Percentiles rank a stretch among this genome's conserved stretches.
Evolutionary conservation across 2,329 filamentous ascomycete species (phyloP).

Genomic region (Plenodomus tracheiphilus): DNA sequence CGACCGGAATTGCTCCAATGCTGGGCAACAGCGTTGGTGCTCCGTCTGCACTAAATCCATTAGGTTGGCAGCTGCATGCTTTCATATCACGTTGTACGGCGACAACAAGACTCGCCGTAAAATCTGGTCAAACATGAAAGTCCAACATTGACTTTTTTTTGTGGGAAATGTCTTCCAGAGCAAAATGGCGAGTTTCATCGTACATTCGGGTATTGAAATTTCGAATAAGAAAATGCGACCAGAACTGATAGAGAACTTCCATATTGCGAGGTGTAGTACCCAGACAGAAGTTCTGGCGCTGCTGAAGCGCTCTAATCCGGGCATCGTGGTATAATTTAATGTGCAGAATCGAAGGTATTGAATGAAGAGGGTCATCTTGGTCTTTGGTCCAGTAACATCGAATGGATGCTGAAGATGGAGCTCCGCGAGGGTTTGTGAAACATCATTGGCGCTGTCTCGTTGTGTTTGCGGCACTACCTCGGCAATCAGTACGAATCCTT

Average conservation of each 20-base stretch:
- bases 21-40: conserved; percentile 47
- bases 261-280: conserved; percentile 60
- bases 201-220: conserved; percentile 79
- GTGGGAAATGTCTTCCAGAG: conserved; percentile 64
- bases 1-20: conserved; percentile 56
- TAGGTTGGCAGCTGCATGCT: conserved; percentile 59
- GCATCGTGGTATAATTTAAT: conserved; percentile 55
- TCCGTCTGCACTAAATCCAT: conserved; percentile 58
- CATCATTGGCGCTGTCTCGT: conserved; percentile 20
- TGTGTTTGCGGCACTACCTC: conserved; percentile 24
- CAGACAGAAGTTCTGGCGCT: conserved; percentile 50
- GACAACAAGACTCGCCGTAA: conserved; percentile 63
- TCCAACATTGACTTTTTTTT: conserved; percentile 57
- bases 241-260: conserved; percentile 72
- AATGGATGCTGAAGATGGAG: conserved; percentile 23
- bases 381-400: conserved; percentile 57
- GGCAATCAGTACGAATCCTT: conserved; percentile 20
- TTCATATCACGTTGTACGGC: conserved; percentile 52
- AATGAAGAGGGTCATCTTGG: conserved; percentile 48
- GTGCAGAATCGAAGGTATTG: conserved; percentile 50
- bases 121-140: conserved; percentile 67
- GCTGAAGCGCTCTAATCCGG: conserved; percentile 54
- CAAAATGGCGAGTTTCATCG: conserved; percentile 69
- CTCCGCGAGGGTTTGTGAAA: conserved; percentile 20
- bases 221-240: conserved; percentile 71